Base-by-base conservation (phyloP, 495 filamentous ascomycete genomes). In the Clavariopsis aquatica region DNA sequence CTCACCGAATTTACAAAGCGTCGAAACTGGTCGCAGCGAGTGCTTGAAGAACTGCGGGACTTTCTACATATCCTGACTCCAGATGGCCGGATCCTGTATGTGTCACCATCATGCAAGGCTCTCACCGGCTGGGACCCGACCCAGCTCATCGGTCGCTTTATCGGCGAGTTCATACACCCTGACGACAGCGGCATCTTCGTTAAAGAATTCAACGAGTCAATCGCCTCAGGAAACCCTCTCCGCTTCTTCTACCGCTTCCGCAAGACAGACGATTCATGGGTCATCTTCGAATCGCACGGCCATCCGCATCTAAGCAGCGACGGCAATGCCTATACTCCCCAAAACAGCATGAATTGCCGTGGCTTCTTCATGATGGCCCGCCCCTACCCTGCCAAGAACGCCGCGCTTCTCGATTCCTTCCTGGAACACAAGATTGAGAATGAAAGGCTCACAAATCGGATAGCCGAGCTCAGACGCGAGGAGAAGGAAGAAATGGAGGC, bases 381-480 rank as follows among this genome's bases (percentile, higher is more conserved):
- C 22, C 94, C 92, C 10, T 96, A 97, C 74, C 92, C 92, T 7
- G 94, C 89, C 51, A 91, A 88, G 73, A 94, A 92, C 71, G 86
- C 91, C 0, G 85, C 83, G 10, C 79, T 96, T 8, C 77, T 98
- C 52, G 92, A 98, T 75, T 95, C 93, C 0, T 97, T 96, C 65
- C 80, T 98, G 15, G 94, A 98, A 75, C 93, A 97, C 77, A 97
- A 97, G 75, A 92, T 98, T 52, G 94, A 98, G 74, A 97, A 98
- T 69, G 92, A 96, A 75, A 85, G 94, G 19, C 75, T 98, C 41
- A 84, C 82, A 60, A 89, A 90, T 65, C 85, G 89, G 34, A 96
- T 98, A 62, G 85, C 86, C 15, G 92, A 96, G 71, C 81, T 98
- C 43, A 87, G 87, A 68, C 81, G 84, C 65, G 94, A 98, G 75